Conservation (phyloP, 345 rosid species). For the Syzygium aqueum region DNA sequence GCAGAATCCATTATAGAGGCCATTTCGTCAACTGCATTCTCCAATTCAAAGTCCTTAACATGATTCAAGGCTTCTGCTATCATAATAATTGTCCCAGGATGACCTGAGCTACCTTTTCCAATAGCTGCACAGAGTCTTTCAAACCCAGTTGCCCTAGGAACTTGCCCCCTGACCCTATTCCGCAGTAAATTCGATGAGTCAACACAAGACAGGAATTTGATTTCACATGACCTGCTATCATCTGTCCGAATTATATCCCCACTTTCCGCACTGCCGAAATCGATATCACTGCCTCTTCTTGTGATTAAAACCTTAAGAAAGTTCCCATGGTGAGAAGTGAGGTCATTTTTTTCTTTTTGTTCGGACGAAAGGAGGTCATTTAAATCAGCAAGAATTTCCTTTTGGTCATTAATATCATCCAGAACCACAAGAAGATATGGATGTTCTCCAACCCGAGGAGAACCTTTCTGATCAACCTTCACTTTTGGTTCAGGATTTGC, state of each 20-base stretch:
- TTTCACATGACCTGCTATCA: neutral
- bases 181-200: fast-evolving
- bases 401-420: neutral
- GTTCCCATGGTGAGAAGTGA: neutral
- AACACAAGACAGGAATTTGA: neutral
- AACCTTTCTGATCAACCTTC: too few relatives aligned
- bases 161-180: neutral
- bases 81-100: neutral
- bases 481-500: too few relatives aligned
- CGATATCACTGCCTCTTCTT: neutral
- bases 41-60: neutral
- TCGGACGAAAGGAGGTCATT: neutral
- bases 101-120: neutral
- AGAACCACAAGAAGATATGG: conserved; percentile 1
- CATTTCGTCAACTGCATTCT: neutral
- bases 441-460: neutral
- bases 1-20: neutral
- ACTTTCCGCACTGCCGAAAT: neutral
- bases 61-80: neutral
- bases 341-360: too few relatives aligned
- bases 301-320: neutral
- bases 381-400: neutral
- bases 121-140: neutral
- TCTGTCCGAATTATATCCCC: neutral
- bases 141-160: neutral